Base-by-base conservation (phyloP, 139 green algal genomes). In the Chlamydomonas sphaeroides region DNA sequence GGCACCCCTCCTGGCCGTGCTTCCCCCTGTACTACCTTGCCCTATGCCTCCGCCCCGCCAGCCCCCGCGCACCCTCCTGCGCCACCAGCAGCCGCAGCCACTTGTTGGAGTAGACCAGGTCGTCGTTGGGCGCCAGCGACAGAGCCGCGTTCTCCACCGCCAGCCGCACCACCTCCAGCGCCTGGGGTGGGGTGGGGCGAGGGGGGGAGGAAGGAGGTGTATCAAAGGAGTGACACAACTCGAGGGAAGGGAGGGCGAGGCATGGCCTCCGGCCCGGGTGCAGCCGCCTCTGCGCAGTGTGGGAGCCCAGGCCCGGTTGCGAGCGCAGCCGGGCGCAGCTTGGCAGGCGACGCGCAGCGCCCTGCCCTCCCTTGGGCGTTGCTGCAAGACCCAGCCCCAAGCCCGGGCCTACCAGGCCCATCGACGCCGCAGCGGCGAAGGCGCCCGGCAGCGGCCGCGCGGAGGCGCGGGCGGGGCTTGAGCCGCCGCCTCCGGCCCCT, bases 31-130 rank as follows among this genome's bases (percentile, higher is more conserved):
- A n/a, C n/a, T n/a, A 51, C 28, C 59, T 38, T 66, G 30, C 7
- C 28, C 28, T 21, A 66, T 17, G 25, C 5, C 28, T 3, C 25
- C n/a, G 8, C 62, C 4, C 65, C 65, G 35, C 65, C 39, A 18
- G 38, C 25, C 66, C 38, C 21, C 26, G 38, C 73, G 42, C 74
- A 80, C 74, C 74, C 39, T 70, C 74, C 57, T 80, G 74, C 41
- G 74, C 59, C 74, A 70, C 74, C 74, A 80, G 74, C 57, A 85
- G 78, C 63, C 86, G 42, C 21, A 90, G 65, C 75, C 82, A 89
- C 48, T 87, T 88, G 20, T 87, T 65, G 41, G 65, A 70, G 33
- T 81, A 72, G 1, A 71, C 63, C 38, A 92, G 68, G 70, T 91
- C 89, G 5, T 84, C 61, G 67, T 91, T 90, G 67, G 84, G 83